These are phyloP conservation scores for Zychaea mexicana DNA, from an alignment of 371 early-diverging fungal genomes.

Conservation along the genomic window DNA sequence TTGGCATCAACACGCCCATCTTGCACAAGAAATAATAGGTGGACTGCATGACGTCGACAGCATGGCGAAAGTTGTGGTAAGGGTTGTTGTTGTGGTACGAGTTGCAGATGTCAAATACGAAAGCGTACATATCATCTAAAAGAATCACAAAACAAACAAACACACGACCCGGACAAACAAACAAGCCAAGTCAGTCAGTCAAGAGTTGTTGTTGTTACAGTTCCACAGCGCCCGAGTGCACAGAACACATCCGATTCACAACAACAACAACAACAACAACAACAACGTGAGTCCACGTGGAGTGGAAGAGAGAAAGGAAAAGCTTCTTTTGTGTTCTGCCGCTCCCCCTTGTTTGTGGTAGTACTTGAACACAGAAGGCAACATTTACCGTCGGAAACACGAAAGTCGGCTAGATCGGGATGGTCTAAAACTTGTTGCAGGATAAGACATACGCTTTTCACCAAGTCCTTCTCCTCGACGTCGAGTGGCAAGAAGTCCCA, in stretches of 20 bases:
- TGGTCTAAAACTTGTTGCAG: constrained; percentile 60
- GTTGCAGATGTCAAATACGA: constrained; percentile 65
- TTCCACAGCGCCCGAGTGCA: too few species aligned
- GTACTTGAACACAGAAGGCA: background rate
- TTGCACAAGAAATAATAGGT: constrained; percentile 76
- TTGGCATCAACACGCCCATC: constrained; percentile 56
- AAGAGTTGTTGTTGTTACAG: too few species aligned
- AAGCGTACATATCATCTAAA: constrained; percentile 60
- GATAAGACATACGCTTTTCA: constrained; percentile 61
- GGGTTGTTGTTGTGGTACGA: constrained; percentile 79
- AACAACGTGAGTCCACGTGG: constrained; percentile 14
- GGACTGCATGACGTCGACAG: constrained; percentile 85
- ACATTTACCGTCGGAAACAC: constrained; percentile 55
- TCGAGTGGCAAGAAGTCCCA: constrained; percentile 69
- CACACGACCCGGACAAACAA: too few species aligned
- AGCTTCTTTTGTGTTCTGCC: background rate
- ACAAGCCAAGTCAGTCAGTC: too few species aligned
- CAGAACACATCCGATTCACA: too few species aligned
- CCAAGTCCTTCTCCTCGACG: constrained; percentile 53
- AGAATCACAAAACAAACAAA: constrained; percentile 2
- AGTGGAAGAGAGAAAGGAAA: too few species aligned
- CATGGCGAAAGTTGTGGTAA: constrained; percentile 89
- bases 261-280: background rate
- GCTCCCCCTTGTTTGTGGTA: too few species aligned
- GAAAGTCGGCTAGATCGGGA: constrained; percentile 58